phyloP scores from a whole-genome alignment of 352 stramenopile species.

The Vaucheria bursata region DNA sequence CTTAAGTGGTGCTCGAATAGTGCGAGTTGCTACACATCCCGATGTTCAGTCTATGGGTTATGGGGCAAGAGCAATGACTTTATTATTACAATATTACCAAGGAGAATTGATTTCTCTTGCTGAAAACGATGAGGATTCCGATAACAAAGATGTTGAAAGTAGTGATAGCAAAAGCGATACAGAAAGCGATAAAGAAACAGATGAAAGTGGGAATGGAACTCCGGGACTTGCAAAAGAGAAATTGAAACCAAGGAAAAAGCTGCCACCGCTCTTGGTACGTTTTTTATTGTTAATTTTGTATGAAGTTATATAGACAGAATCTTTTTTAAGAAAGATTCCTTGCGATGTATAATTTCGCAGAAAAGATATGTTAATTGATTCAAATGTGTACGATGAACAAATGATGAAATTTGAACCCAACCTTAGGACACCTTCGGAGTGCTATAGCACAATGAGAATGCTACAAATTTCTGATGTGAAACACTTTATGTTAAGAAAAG shows the following conservation, averaged over 20 bases:
- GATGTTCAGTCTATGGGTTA: constrained; percentile 91
- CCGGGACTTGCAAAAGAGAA: constrained; percentile 62
- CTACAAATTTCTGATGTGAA: too few species aligned
- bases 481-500: too few species aligned
- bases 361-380: too few species aligned
- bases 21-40: constrained; percentile 94
- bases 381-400: too few species aligned
- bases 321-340: too few species aligned
- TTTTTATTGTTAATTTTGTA: neutral
- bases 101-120: constrained; percentile 59
- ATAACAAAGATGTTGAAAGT: constrained; percentile 46
- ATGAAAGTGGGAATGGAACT: constrained; percentile 46
- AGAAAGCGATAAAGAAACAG: constrained; percentile 49
- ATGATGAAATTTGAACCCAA: too few species aligned
- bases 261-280: constrained; percentile 81
- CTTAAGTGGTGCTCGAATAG: constrained; percentile 82
- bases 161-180: constrained; percentile 33
- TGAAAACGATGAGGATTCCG: constrained; percentile 1
- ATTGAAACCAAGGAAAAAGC: constrained; percentile 85
- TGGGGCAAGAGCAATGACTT: constrained; percentile 83
- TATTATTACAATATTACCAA: constrained; percentile 95
- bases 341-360: too few species aligned
- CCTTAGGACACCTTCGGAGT: neutral
- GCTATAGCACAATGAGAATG: neutral
- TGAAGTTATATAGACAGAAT: too few species aligned